Evolutionary conservation across 192 early-diverging fungal species (phyloP), one percentile per base, ranked within the genome.

Genomic region (Gaertneriomyces semiglobifer): DNA sequence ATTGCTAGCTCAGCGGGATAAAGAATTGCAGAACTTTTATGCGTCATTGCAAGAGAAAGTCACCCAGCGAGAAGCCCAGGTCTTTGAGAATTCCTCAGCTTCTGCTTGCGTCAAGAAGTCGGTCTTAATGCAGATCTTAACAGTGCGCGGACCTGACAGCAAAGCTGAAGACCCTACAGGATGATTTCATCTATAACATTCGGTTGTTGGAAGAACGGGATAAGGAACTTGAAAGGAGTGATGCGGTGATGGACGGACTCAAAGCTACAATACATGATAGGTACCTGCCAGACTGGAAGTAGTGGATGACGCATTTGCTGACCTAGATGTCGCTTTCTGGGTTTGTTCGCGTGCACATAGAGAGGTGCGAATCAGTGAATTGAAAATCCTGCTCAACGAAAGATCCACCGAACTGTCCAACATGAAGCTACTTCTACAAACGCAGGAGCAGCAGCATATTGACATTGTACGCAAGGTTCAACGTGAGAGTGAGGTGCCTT

Each of bases 131-230:
- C 18, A n/a, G 18, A 12, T 50, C 2, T 3, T 3, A 11, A 10
- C 44, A 66, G 64, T 66, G 64, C 40, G 11, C 20, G 10, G 53
- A 57, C 53, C 54, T 66, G 25, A 33, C 53, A 18, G 43, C 33
- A 12, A 55, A 56, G 19, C 46, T 72, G 7, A 58, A 60, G 18
- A 42, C 16, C 16, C 55, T 73, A 10, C 65, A 73, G 41, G 72
- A 72, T 20, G 79, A 80, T 56, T 80, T 80, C 58, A 41, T 54
- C 11, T 80, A 66, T 62, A 80, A 80, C 54, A 43, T 80, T 14
- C 18, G 16, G 4, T 42, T 80, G 4, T 51, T 80, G 12, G 72
- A 68, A 39, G 75, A 80, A 4, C 60, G 79, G 5, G 79, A 80
- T 58, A 20, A 19, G 4, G 75, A 80, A 39, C 67, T 80, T 5